Base-by-base conservation (phyloP, 306 rosid genomes). In the Cucumis sativus region DNA sequence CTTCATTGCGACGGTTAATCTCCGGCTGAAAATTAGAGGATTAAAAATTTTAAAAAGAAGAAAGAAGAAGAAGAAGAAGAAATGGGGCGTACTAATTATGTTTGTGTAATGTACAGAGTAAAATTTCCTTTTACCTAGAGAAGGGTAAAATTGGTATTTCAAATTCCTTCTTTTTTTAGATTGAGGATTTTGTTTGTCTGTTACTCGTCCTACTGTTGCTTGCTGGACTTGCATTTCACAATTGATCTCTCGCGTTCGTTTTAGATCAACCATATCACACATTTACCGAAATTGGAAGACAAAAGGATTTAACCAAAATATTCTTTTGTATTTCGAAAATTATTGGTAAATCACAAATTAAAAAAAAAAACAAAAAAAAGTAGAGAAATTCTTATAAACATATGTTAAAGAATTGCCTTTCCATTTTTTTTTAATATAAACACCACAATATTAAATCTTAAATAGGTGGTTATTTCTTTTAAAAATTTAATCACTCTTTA, bases 1-100 rank as follows among this genome's bases (percentile, higher is more conserved):
- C 77, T 86, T 76, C 85, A 76, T 16, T 49, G 61, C 43, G 76
- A 28, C 23, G 60, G 75, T 25, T 45, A 47, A 23, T 8, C 74
- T 20, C 54, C 30, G 64, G 17, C n/a, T 8, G n/a, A 74, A 74
- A 74, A 51, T 33, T 15, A 15, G 41, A 63, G 12, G 5, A 63
- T 6, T 8, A n/a, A 66, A 66, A 18, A 28, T 28, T 20, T 7
- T 6, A 63, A 39, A 65, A 43, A 18, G 9, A 65, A 4, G 4
- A 23, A 33, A 63, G 16, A 16, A 16, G 2, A 64, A 64, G 16
- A 40, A 13, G 1, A 64, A 64, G 0, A 3, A 17, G n/a, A 37
- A 37, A 67, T 71, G 8, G 21, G 40, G 0, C 14, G 57, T 69
- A 69, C 57, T 14, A 15, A 12, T 49, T 43, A 35, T 52, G 1